Evolutionary conservation across 768 basidiomycete genomes (phyloP).

Genomic region (Boletus huronensis): DNA sequence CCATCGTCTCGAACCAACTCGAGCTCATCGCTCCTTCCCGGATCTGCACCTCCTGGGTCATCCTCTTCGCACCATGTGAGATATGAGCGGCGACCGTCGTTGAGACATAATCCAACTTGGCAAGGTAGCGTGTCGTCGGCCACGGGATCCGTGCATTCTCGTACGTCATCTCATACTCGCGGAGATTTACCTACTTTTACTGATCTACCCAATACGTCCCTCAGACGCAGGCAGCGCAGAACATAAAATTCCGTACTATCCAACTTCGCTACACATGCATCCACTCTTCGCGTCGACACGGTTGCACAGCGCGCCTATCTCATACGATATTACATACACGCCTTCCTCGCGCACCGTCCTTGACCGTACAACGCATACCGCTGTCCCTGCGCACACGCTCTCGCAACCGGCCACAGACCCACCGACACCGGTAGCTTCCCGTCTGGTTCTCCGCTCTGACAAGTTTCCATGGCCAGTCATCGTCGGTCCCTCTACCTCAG

Average conservation of each 20-base stretch:
- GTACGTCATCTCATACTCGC: slow-evolving; percentile 31
- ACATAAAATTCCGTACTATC: slow-evolving; percentile 16
- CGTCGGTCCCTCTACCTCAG: slow-evolving; percentile 37
- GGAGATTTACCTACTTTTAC: slow-evolving; percentile 1
- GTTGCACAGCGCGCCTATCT: slow-evolving; percentile 56
- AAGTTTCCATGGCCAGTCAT: slow-evolving; percentile 62
- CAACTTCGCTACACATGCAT: slow-evolving; percentile 53
- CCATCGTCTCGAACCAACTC: slow-evolving; percentile 51
- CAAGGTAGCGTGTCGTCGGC: slow-evolving; percentile 38
- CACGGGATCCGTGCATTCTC: slow-evolving; percentile 37
- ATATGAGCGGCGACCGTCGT: slow-evolving; percentile 42
- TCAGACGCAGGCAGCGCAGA: slow-evolving; percentile 26
- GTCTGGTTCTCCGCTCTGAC: slow-evolving; percentile 50
- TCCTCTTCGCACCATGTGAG: slow-evolving; percentile 38
- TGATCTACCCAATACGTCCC: slow-evolving; percentile 2
- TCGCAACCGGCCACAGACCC: slow-evolving; percentile 65
- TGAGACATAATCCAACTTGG: slow-evolving; percentile 49
- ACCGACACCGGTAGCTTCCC: slow-evolving; percentile 41
- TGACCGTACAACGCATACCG: slow-evolving; percentile 49
- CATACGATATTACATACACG: slow-evolving; percentile 54
- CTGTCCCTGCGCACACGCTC: slow-evolving; percentile 55
- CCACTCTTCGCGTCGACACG: slow-evolving; percentile 57
- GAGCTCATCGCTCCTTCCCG: slow-evolving; percentile 45
- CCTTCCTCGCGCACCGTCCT: slow-evolving; percentile 57
- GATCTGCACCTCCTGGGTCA: slow-evolving; percentile 38